phyloP scores from a whole-genome alignment of 2,329 filamentous ascomycete species.

The Aureobasidium sp. region DNA sequence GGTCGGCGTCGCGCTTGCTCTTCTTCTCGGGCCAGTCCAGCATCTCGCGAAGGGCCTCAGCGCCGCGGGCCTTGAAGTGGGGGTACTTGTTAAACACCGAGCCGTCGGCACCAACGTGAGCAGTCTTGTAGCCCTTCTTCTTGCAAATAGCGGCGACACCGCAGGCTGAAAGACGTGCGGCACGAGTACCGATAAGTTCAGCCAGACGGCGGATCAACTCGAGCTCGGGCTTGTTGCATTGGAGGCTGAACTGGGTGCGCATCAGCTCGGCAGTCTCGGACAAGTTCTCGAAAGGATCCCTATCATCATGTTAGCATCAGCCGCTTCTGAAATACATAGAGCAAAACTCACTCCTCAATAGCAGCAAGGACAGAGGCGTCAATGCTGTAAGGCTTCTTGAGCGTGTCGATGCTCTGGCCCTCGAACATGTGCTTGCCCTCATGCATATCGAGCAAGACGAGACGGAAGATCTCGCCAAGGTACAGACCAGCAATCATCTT shows the following conservation, averaged over 20 bases:
- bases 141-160: constrained; percentile 94
- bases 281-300: constrained; percentile 89
- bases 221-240: constrained; percentile 65
- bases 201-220: constrained; percentile 82
- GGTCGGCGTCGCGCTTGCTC: constrained; percentile 60
- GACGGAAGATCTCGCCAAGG: constrained; percentile 37
- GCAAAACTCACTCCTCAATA: constrained; percentile 58
- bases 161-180: constrained; percentile 85
- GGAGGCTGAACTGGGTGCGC: constrained; percentile 63
- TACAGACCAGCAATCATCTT: constrained; percentile 39
- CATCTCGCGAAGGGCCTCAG: constrained; percentile 84
- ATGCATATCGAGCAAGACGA: constrained; percentile 45
- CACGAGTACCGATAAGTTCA: constrained; percentile 89
- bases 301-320: too few species aligned
- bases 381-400: constrained; percentile 80
- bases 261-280: constrained; percentile 81
- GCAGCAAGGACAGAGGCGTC: constrained; percentile 89
- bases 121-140: constrained; percentile 82
- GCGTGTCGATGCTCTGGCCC: constrained; percentile 67
- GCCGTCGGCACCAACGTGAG: constrained; percentile 93
- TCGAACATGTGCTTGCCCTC: constrained; percentile 64
- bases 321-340: too few species aligned
- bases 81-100: constrained; percentile 99
- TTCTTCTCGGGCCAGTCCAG: constrained; percentile 80
- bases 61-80: constrained; percentile 88